Base-by-base conservation (phyloP, 2,329 filamentous ascomycete species). In the Pseudogymnoascus sp. region DNA sequence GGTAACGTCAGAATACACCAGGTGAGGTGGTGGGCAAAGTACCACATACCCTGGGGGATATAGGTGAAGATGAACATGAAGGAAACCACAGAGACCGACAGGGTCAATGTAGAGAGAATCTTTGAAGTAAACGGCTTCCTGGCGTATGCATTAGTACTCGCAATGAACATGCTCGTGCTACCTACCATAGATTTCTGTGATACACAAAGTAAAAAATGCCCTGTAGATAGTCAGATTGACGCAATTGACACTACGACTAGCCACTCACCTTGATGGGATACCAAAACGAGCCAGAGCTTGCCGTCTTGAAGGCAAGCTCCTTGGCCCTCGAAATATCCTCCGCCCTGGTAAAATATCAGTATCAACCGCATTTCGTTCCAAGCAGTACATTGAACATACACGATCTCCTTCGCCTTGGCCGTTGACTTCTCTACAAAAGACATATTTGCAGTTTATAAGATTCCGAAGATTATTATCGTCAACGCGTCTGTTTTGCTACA, bases 1-100 rank as follows among this genome's bases (percentile, higher is more conserved):
- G 6, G 31, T 24, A 62, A 4, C 4, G 35, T 44, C 13, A 61
- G 38, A 8, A 38, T 38, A 31, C 59, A n/a, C 16, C 33, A 3
- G 13, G 11, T 29, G 19, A 2, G 11, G 3, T 56, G 16, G 29
- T 19, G 6, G 44, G 21, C 13, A 19, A 29, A 4, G 24, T 26
- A 26, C 33, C 50, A 35, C 50, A 10, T 56, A 56, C 50, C 83
- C 78, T 97, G 93, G 0, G 93, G 93, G 7, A 87, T 72, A 74
- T 96, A 97, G 59, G 92, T 89, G 73, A 97, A 86, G 69, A 89
- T 79, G 76, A 97, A 97, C 91, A 97, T 96, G 74, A 84, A 80
- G 10, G 80, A 80, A 1, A 93, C 87, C 53, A 97, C 86, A 50
- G 84, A 83, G 8, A 87, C 75, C 13, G 90, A 91, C 1, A 96